These are phyloP conservation scores for Yarrowia sp. DNA, from an alignment of 805 yeast species.

Conservation along the genomic window DNA sequence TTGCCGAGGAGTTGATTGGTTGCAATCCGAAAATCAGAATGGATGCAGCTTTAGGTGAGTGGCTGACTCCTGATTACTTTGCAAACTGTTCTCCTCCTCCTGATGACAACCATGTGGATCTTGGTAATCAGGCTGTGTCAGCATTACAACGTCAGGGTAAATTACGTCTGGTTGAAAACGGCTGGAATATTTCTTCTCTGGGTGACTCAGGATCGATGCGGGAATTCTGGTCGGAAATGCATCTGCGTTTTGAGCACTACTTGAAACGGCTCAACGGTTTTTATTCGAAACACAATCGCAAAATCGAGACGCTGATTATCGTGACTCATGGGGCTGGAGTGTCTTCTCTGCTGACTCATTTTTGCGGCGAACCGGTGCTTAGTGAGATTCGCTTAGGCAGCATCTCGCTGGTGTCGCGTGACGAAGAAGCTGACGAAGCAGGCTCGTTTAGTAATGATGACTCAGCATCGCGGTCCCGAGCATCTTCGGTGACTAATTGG, in stretches of 20 bases:
- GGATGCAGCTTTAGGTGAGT: slow-evolving; percentile 40
- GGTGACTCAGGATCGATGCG: slow-evolving; percentile 39
- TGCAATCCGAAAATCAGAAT: slow-evolving; percentile 29
- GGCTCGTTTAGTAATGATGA: background rate
- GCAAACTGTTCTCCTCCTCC: slow-evolving; percentile 39
- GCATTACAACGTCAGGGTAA: slow-evolving; percentile 24
- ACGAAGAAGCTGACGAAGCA: slow-evolving; percentile 6
- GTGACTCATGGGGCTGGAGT: slow-evolving; percentile 43
- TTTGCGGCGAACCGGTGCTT: slow-evolving; percentile 36
- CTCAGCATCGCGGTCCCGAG: background rate
- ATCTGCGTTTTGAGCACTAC: slow-evolving; percentile 36
- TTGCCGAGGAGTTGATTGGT: slow-evolving; percentile 31
- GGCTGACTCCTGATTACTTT: slow-evolving; percentile 42
- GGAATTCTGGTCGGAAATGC: slow-evolving; percentile 41
- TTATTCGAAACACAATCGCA: slow-evolving; percentile 29
- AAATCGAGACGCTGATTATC: slow-evolving; percentile 31
- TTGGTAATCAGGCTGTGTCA: slow-evolving; percentile 28
- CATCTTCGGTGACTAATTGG: slow-evolving; percentile 12
- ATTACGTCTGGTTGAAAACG: slow-evolving; percentile 31
- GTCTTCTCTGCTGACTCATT: slow-evolving; percentile 39
- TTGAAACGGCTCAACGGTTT: slow-evolving; percentile 31
- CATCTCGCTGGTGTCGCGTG: slow-evolving; percentile 18
- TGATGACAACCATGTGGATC: slow-evolving; percentile 36
- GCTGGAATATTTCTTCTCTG: slow-evolving; percentile 31
- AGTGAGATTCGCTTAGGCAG: slow-evolving; percentile 35